phyloP scores from a whole-genome alignment of 2,329 filamentous ascomycete genomes.

The Verticillium longisporum region DNA sequence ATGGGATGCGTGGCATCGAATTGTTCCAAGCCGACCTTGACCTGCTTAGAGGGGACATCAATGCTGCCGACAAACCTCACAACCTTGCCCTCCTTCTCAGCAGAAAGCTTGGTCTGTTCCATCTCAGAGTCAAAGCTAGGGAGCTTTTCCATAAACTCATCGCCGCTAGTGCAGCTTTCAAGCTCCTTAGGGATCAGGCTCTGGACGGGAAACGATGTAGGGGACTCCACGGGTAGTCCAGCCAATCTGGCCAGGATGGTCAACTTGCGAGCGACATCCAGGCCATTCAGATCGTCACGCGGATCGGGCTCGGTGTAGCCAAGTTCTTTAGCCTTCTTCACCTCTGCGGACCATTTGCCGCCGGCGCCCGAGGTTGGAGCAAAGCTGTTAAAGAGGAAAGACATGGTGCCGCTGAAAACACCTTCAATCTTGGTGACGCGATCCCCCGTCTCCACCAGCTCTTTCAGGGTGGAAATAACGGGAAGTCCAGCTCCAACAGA shows the following conservation, averaged over 20 bases:
- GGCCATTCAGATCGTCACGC: conserved; percentile 77
- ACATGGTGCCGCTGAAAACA: conserved; percentile 96
- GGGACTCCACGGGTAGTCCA: conserved; percentile 73
- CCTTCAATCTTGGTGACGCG: conserved; percentile 89
- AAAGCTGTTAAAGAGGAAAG: conserved; percentile 96
- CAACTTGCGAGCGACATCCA: conserved; percentile 91
- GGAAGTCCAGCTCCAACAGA: conserved; percentile 91
- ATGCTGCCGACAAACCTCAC: conserved; percentile 92
- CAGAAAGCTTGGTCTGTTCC: conserved; percentile 80
- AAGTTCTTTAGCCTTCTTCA: conserved; percentile 83
- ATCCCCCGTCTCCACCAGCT: conserved; percentile 91
- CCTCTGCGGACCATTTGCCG: conserved; percentile 84
- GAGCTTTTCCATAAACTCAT: conserved; percentile 79
- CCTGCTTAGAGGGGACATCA: conserved; percentile 69
- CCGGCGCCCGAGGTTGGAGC: conserved; percentile 70
- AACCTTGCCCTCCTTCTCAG: conserved; percentile 82
- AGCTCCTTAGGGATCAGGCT: conserved; percentile 86
- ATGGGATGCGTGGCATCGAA: conserved; percentile 86
- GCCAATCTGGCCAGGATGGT: conserved; percentile 87
- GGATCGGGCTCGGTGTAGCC: conserved; percentile 91
- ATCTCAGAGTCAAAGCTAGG: conserved; percentile 83
- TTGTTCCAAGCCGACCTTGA: conserved; percentile 89
- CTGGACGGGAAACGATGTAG: conserved; percentile 87
- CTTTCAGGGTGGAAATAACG: conserved; percentile 86
- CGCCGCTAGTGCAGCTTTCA: conserved; percentile 66